Evolutionary conservation across 805 yeast species (phyloP).

Genomic region (Wickerhamiella occidentalis): DNA sequence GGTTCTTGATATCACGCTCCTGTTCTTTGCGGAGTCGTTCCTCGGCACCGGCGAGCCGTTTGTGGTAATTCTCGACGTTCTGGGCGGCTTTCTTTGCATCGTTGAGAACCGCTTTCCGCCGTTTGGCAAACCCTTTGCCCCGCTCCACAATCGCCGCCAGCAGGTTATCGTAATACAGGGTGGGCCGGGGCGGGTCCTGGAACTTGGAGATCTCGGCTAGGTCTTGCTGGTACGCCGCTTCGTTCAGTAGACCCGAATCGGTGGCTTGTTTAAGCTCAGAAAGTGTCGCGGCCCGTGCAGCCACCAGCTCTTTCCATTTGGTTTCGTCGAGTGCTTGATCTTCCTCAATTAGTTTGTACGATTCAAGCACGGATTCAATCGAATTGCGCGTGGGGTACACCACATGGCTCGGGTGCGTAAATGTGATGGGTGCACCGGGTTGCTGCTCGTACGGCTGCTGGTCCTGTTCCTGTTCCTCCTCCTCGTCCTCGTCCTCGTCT

Average conservation of each 20-base stretch:
- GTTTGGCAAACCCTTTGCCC: constrained; percentile 56
- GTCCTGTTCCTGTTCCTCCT: neutral
- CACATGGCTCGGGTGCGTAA: constrained; percentile 51
- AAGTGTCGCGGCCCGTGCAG: constrained; percentile 39
- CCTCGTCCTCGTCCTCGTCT: neutral
- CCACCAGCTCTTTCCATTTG: constrained; percentile 35
- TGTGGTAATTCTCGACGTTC: constrained; percentile 79
- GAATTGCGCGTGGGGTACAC: constrained; percentile 32
- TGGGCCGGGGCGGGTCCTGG: constrained; percentile 38
- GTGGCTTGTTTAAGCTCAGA: constrained; percentile 38
- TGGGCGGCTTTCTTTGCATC: constrained; percentile 60
- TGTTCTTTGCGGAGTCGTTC: constrained; percentile 67
- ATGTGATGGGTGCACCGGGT: constrained; percentile 23
- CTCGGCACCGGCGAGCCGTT: constrained; percentile 74
- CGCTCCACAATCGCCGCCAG: constrained; percentile 63
- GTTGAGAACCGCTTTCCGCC: constrained; percentile 50
- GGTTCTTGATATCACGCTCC: constrained; percentile 51
- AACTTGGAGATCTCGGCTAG: constrained; percentile 29
- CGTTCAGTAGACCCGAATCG: constrained; percentile 24
- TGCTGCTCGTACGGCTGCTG: constrained; percentile 4
- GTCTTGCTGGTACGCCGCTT: constrained; percentile 25
- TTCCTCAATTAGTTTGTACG: constrained; percentile 43
- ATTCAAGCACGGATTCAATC: constrained; percentile 37
- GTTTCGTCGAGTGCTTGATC: constrained; percentile 40
- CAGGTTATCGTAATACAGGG: constrained; percentile 60